Evolutionary conservation across 805 yeast species (phyloP).

Genomic region (Candida suzukii): DNA sequence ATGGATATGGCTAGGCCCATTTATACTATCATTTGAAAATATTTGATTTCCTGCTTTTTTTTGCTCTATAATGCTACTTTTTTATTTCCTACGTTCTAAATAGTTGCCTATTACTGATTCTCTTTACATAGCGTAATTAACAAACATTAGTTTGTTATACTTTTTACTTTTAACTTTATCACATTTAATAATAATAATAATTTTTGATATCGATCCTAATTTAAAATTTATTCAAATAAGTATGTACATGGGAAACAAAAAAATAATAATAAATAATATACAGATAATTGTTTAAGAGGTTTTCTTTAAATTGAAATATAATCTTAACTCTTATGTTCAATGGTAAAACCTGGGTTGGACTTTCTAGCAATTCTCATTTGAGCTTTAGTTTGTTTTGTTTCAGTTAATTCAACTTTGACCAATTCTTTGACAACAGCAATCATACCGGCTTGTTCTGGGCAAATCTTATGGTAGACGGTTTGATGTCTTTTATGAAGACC

Average conservation of each 20-base stretch:
- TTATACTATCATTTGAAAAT: no score
- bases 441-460: conserved; percentile 81
- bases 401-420: conserved; percentile 72
- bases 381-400: conserved; percentile 38
- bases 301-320: no score
- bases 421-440: conserved; percentile 79
- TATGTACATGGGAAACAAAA: neutral
- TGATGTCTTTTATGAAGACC: conserved; percentile 75
- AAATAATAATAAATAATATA: neutral
- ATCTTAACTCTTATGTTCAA: conserved; percentile 24
- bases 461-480: conserved; percentile 62
- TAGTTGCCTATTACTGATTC: no score
- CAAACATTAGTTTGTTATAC: no score
- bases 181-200: neutral
- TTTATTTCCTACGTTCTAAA: no score
- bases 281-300: no score
- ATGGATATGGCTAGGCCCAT: no score
- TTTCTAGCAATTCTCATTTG: conserved; percentile 52
- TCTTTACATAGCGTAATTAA: no score
- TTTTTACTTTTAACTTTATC: no score
- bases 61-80: no score
- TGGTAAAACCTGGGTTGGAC: conserved; percentile 56
- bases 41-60: no score
- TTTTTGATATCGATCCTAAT: neutral
- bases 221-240: neutral